Base-by-base conservation (phyloP, 1,284 basidiomycete species). In the Ganoderma sp. region DNA sequence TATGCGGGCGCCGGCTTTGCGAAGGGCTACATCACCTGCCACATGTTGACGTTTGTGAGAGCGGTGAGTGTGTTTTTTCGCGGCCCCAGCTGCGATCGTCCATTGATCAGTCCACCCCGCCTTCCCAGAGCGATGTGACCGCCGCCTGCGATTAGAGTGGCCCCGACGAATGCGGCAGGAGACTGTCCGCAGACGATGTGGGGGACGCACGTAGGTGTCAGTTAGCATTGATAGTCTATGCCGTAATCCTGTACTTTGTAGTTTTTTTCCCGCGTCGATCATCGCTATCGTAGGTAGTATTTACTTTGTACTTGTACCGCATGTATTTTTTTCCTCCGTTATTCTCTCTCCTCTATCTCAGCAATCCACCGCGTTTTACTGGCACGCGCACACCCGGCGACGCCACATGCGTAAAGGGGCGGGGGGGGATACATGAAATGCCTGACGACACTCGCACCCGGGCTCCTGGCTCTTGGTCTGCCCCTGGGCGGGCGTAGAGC, bases 1-100 rank as follows among this genome's bases (percentile, higher is more conserved):
- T 92, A 92, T 74, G 91, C 90, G 52, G 88, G 87, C 57, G 89
- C 90, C 63, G 90, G 91, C 12, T 92, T 92, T 79, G 84, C 86
- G 25, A 88, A 89, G 73, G 91, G 90, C 19, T 92, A 91, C 79
- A 90, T 92, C 73, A 89, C 89, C 45, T 92, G 90, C 73, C 90
- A 92, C 73, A 91, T 92, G 90, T 82, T 92, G 67, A 78, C 78
- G 42, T 80, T 79, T 69, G 76, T 75, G 61, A 73, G 78, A 54
- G 73, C 76, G 71, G 79, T 80, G 64, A 52, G 79, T 69, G 45
- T 37, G 12, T 34, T 58, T 32, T 37, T 64, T 54, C 41, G 28
- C 15, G 22, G 45, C 45, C 50, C 19, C 62, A 32, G 43, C 32
- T 56, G 25, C 10, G 50, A 37, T 59, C 42, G 37, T 41, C n/a